Evolutionary conservation across 164 flowering plant genomes (phyloP).

Genomic region (Malania oleifera): DNA sequence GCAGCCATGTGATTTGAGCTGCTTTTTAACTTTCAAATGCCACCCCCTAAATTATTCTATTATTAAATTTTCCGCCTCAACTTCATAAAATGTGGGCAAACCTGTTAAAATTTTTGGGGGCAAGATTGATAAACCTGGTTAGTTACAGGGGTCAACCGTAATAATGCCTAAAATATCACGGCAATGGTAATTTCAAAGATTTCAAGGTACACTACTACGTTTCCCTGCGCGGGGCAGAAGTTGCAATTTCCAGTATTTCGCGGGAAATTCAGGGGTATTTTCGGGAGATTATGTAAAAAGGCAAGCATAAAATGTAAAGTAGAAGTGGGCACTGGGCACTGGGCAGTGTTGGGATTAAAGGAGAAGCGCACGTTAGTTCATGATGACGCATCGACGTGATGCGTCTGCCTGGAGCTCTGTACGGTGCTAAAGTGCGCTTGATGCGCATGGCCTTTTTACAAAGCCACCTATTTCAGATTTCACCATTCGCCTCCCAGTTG

Average conservation of each 20-base stretch:
- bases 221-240: no score
- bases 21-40: conserved; percentile 18
- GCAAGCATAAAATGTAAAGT: no score
- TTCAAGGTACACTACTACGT: no score
- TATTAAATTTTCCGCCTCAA: not conserved
- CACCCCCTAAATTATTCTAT: not conserved
- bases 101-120: no score
- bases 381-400: conserved; percentile 9
- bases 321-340: not conserved
- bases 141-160: no score
- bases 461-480: conserved; percentile 7
- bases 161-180: no score
- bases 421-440: not conserved
- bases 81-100: no score
- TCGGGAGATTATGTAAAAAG: not conserved
- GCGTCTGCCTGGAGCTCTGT: conserved; percentile 6
- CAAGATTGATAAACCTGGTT: no score
- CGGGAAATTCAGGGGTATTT: not conserved
- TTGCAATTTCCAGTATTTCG: no score
- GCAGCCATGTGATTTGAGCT: conserved; percentile 28
- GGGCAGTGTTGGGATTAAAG: not conserved
- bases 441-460: conserved; percentile 10
- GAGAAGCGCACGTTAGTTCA: conserved; percentile 16
- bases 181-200: no score
- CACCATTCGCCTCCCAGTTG: no score